phyloP scores from a whole-genome alignment of 805 yeast species.

The Myxozyma lipomycoides region DNA sequence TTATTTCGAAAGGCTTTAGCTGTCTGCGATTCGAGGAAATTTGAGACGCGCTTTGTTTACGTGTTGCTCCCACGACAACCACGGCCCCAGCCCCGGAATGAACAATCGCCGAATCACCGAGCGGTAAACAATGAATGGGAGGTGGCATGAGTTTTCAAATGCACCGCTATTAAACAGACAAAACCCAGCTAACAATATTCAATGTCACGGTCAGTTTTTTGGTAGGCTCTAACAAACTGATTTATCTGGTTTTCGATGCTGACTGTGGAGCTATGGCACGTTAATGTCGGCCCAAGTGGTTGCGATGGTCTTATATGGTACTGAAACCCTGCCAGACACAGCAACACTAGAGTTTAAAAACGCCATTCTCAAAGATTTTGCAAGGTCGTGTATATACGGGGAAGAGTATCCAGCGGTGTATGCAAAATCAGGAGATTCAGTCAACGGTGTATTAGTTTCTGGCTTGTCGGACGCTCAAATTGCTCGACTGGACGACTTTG shows the following conservation, averaged over 20 bases:
- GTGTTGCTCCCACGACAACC: neutral
- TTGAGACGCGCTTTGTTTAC: neutral
- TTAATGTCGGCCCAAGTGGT: slow-evolving; percentile 30
- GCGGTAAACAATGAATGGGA: too few species aligned
- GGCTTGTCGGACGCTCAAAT: slow-evolving; percentile 17
- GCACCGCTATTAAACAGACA: too few species aligned
- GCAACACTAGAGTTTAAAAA: slow-evolving; percentile 3
- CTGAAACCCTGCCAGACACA: slow-evolving; percentile 4
- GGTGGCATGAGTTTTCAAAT: too few species aligned
- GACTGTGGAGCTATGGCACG: slow-evolving; percentile 29
- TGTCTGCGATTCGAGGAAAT: too few species aligned
- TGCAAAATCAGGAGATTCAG: neutral
- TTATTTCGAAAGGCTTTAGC: too few species aligned
- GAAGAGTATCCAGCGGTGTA: slow-evolving; percentile 30
- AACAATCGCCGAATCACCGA: too few species aligned
- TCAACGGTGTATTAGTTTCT: slow-evolving; percentile 25
- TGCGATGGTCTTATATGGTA: slow-evolving; percentile 28
- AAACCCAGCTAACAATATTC: too few species aligned
- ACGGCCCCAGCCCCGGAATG: neutral
- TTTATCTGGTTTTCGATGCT: too few species aligned
- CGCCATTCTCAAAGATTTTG: slow-evolving; percentile 14
- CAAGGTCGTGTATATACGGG: slow-evolving; percentile 16
- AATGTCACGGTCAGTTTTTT: too few species aligned
- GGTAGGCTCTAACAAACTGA: too few species aligned
- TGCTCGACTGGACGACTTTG: slow-evolving; percentile 28